Conservation (phyloP, 768 basidiomycete genomes). For the Podaxis sp. region DNA sequence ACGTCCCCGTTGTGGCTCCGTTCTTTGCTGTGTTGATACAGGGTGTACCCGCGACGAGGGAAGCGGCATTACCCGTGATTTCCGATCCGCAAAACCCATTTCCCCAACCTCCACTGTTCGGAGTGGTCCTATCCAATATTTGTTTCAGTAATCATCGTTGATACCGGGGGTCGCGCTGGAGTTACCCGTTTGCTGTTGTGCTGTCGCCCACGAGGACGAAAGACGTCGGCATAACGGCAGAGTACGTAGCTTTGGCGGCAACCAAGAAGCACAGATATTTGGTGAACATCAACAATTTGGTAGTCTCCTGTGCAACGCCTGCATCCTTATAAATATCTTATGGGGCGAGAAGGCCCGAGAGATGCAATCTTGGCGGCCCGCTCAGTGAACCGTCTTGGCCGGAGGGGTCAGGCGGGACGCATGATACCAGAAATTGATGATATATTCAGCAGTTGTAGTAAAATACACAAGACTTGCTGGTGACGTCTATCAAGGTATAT, state of each 20-base stretch:
- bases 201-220: conserved; percentile 41
- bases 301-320: neutral
- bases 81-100: conserved; percentile 39
- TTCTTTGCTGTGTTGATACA: conserved; percentile 41
- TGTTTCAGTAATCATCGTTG: neutral
- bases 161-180: neutral
- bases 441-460: neutral
- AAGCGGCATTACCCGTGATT: conserved; percentile 29
- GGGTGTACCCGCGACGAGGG: conserved; percentile 28
- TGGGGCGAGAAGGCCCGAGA: neutral
- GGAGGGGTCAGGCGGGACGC: neutral
- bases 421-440: neutral
- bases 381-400: neutral
- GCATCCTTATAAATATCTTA: neutral
- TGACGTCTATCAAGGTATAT: neutral
- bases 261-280: neutral
- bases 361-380: neutral
- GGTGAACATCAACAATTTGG: neutral
- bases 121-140: conserved; percentile 24
- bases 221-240: conserved; percentile 23
- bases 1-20: conserved; percentile 40
- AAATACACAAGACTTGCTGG: neutral
- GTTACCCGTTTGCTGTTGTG: conserved; percentile 37
- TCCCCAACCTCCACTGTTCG: conserved; percentile 39
- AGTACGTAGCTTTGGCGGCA: conserved; percentile 1